Evolutionary conservation across 768 basidiomycete species (phyloP).

Genomic region (Psilocybe sp.): DNA sequence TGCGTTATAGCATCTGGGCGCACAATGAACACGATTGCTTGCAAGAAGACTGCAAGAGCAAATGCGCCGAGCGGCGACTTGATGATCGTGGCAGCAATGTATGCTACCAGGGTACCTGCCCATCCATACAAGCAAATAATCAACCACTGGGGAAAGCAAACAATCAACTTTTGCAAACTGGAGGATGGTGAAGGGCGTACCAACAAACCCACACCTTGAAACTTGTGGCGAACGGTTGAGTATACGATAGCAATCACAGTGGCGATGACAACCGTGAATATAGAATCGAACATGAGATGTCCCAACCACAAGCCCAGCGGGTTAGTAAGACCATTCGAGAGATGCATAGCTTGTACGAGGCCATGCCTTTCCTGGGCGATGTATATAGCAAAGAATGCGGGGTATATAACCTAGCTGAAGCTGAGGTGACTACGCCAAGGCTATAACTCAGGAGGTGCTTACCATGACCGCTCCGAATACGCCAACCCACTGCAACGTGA

Average conservation of each 20-base stretch:
- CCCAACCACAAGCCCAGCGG: slow-evolving; percentile 76
- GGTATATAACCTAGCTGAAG: slow-evolving; percentile 57
- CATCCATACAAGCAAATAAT: slow-evolving; percentile 58
- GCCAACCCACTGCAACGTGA: slow-evolving; percentile 68
- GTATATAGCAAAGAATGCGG: slow-evolving; percentile 79
- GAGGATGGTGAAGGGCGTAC: too few species aligned
- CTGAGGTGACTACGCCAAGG: background rate
- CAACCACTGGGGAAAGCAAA: background rate
- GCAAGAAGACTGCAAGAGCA: slow-evolving; percentile 67
- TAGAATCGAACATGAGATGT: slow-evolving; percentile 71
- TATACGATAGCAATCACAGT: slow-evolving; percentile 65
- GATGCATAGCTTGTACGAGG: slow-evolving; percentile 79
- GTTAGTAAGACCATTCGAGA: slow-evolving; percentile 71
- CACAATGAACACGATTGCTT: slow-evolving; percentile 48
- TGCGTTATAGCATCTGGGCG: slow-evolving; percentile 25
- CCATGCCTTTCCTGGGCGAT: slow-evolving; percentile 69
- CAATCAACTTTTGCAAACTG: background rate
- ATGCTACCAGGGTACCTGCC: slow-evolving; percentile 63
- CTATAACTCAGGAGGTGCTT: slow-evolving; percentile 11
- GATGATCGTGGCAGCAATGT: slow-evolving; percentile 56
- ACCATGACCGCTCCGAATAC: slow-evolving; percentile 78
- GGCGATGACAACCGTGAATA: slow-evolving; percentile 54
- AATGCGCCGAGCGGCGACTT: slow-evolving; percentile 71
- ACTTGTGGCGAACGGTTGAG: slow-evolving; percentile 53
- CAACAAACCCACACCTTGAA: slow-evolving; percentile 66